Evolutionary conservation across 495 filamentous ascomycete genomes (phyloP).

Genomic region (Podospora comata): DNA sequence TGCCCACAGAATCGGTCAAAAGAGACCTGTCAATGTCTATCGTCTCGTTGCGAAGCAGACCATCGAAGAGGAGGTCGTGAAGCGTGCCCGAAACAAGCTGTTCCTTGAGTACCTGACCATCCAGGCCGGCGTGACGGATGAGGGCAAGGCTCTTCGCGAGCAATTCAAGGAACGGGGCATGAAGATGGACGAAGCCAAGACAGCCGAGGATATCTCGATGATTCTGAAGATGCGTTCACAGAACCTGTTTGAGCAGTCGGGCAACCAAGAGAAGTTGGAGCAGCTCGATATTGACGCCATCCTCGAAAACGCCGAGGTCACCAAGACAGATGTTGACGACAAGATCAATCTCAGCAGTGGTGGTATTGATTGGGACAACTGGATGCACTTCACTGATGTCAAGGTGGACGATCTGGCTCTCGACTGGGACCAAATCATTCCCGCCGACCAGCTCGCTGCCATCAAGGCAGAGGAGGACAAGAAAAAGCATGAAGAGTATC

Average conservation of each 20-base stretch:
- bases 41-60: slow-evolving; percentile 95
- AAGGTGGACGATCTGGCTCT: slow-evolving; percentile 79
- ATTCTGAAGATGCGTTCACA: slow-evolving; percentile 91
- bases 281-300: slow-evolving; percentile 98
- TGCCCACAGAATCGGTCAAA: slow-evolving; percentile 96
- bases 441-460: slow-evolving; percentile 80
- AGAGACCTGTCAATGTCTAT: slow-evolving; percentile 91
- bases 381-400: slow-evolving; percentile 90
- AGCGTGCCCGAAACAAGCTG: slow-evolving; percentile 93
- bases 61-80: slow-evolving; percentile 95
- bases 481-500: slow-evolving; percentile 76
- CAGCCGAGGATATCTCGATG: slow-evolving; percentile 84
- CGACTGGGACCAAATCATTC: slow-evolving; percentile 97
- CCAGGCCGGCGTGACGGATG: slow-evolving; percentile 92
- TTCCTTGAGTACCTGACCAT: slow-evolving; percentile 99
- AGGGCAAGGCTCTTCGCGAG: slow-evolving; percentile 69
- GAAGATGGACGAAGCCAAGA: slow-evolving; percentile 69
- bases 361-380: slow-evolving; percentile 90
- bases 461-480: slow-evolving; percentile 86
- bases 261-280: slow-evolving; percentile 93
- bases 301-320: slow-evolving; percentile 90
- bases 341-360: slow-evolving; percentile 60
- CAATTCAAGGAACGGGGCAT: slow-evolving; percentile 53
- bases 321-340: slow-evolving; percentile 81
- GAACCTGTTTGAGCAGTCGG: slow-evolving; percentile 95